These are phyloP conservation scores for Neonectria hederae DNA, from an alignment of 2,329 filamentous ascomycete genomes.

Conservation along the genomic window DNA sequence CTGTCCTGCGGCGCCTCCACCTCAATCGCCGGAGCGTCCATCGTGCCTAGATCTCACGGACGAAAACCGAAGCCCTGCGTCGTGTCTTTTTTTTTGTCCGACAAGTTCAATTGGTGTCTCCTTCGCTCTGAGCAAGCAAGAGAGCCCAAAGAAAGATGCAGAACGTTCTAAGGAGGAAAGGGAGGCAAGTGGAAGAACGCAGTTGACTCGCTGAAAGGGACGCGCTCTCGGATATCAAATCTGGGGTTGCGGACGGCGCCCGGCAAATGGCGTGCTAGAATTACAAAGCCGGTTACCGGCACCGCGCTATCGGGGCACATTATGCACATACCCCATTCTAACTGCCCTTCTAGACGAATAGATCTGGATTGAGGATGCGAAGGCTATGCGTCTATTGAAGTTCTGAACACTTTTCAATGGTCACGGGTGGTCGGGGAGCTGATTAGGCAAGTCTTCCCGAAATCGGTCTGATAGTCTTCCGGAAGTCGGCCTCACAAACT, in stretches of 20 bases:
- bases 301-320: conserved; percentile 31
- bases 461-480: conserved; percentile 9
- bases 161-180: conserved; percentile 8
- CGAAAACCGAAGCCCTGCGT: background rate
- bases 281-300: conserved; percentile 44
- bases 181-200: background rate
- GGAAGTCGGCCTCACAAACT: conserved; percentile 14
- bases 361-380: background rate
- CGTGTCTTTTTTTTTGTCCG: background rate
- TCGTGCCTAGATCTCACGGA: conserved; percentile 23
- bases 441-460: conserved; percentile 18
- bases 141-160: background rate
- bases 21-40: conserved; percentile 49
- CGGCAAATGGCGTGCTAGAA: conserved; percentile 44
- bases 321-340: conserved; percentile 18
- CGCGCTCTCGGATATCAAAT: conserved; percentile 35
- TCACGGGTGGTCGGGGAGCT: conserved; percentile 3
- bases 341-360: conserved; percentile 27
- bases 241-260: conserved; percentile 38
- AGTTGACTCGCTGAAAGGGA: conserved; percentile 9
- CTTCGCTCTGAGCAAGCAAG: background rate
- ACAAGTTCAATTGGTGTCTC: conserved; percentile 3
- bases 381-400: conserved; percentile 10
- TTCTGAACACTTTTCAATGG: background rate
- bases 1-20: conserved; percentile 47